Conservation (phyloP, 805 yeast species). For the Candida alai region DNA sequence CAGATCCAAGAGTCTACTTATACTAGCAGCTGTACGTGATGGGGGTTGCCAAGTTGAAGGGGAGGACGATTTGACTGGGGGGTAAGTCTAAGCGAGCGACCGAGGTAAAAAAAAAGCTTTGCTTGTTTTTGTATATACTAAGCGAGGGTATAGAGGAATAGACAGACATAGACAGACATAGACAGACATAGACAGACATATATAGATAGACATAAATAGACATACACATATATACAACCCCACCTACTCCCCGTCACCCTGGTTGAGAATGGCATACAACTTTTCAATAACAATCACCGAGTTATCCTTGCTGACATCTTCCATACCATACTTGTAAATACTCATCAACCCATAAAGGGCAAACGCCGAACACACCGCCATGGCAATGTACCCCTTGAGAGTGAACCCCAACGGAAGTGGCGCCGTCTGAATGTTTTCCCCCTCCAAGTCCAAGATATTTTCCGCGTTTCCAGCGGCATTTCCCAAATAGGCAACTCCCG, state of each 20-base stretch:
- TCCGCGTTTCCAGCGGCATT: slow-evolving; percentile 67
- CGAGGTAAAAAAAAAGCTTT: too few relatives aligned
- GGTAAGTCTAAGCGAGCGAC: too few relatives aligned
- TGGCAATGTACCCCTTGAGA: slow-evolving; percentile 62
- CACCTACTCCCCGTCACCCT: slow-evolving; percentile 14
- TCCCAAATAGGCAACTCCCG: slow-evolving; percentile 48
- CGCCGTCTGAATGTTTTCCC: slow-evolving; percentile 55
- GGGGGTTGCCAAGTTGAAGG: too few relatives aligned
- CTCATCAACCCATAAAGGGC: slow-evolving; percentile 60
- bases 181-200: too few relatives aligned
- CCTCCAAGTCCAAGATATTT: slow-evolving; percentile 54
- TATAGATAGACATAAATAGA: too few relatives aligned
- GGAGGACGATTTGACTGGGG: too few relatives aligned
- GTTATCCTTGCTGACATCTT: slow-evolving; percentile 53
- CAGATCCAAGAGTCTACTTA: too few relatives aligned
- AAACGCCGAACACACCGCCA: slow-evolving; percentile 47
- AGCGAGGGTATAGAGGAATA: too few relatives aligned
- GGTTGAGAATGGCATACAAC: slow-evolving; percentile 27
- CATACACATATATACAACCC: too few relatives aligned
- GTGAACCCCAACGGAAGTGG: slow-evolving; percentile 75
- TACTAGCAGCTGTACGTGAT: too few relatives aligned
- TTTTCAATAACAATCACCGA: slow-evolving; percentile 38
- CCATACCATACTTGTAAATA: slow-evolving; percentile 62
- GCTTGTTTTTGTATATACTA: too few relatives aligned
- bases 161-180: too few relatives aligned